Base-by-base conservation (phyloP, 1,284 basidiomycete species). In the Papiliotrema fonsecae region DNA sequence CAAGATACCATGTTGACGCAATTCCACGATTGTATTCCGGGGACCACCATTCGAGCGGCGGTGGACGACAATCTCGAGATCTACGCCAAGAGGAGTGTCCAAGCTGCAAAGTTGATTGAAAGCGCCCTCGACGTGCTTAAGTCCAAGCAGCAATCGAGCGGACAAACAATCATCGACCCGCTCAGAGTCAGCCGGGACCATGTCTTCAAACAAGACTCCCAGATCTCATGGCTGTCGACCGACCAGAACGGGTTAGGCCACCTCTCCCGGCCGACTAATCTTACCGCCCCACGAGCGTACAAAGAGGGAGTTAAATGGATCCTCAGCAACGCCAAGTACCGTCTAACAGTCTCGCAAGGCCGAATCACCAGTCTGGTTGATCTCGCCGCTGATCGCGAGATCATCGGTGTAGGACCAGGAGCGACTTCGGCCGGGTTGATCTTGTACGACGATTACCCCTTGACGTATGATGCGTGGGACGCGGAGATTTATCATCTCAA, bases 401-500 rank as follows among this genome's bases (percentile, higher is more conserved):
- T 94, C 6, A 81, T 94, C 49, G 63, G 79, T 0, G 74, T 80
- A 37, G 87, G 86, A 6, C 50, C 51, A 0, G 54, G 54, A 30
- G 35, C 28, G 42, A 64, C 78, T 46, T 84, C 83, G 3, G 89
- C 86, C 42, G 90, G 90, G 9, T 72, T 94, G 46, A 80, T 91
- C 32, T 84, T 93, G 49, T 93, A 89, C 66, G 83, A 92, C 58
- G 73, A 90, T 70, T 78, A 80, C 38, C 88, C 88, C 2, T 30
- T 53, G 13, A 44, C 42, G 5, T 53, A 55, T 38, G 51, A 56
- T 30, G 67, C 58, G 4, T 59, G 62, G 91, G 90, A 96, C 72
- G 88, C 90, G 44, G 92, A 97, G 69, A 81, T 92, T 25, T 88
- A 90, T 67, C 89, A 92, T 66, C 76, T 96, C 22, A 87, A 96